Base-by-base conservation (phyloP, 768 basidiomycete species). In the Phanerodontia chrysosporium region DNA sequence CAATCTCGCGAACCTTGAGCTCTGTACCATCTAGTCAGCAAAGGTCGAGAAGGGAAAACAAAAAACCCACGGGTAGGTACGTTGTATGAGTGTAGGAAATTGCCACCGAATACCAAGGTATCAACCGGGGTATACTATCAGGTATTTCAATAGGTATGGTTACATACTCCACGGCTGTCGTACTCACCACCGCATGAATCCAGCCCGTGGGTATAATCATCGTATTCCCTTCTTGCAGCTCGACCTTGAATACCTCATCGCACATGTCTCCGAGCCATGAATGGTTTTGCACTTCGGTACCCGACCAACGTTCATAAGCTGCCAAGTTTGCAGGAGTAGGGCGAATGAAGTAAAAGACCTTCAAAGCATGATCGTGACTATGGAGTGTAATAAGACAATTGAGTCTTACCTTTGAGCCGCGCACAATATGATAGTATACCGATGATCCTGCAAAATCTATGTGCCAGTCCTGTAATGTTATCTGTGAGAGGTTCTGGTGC, bases 381-480 rank as follows among this genome's bases (percentile, higher is more conserved):
- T 36, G 35, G 51, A 42, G 10, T 60, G 42, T n/a, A 6, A 48
- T 48, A 48, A 6, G 39, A 45, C 25, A 14, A 42, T 27, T 35
- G 27, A 53, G 45, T 53, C 75, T 49, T 63, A 86, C 95, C 83
- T 94, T 97, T 57, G 85, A 80, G 27, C 95, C 95, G 45, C 77
- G 81, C 21, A 97, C 78, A 60, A 99, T 87, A 65, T 98, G 95
- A 68, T 98, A 98, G 72, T 96, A 98, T n/a, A 95, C 96, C 1
- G 91, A 96, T 1, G 92, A 95, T 0, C 95, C 97, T 22, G 96
- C 96, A 69, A 99, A 98, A 74, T 99, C 97, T 60, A 98, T 79
- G 67, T 99, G 96, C 97, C 95, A 98, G 69, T 98, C 96, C 94
- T 95, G 67, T 21, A 44, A 4, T n/a, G n/a, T n/a, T n/a, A n/a